Conservation (phyloP, 2,329 filamentous ascomycete species). For the Venturia aucupariae region DNA sequence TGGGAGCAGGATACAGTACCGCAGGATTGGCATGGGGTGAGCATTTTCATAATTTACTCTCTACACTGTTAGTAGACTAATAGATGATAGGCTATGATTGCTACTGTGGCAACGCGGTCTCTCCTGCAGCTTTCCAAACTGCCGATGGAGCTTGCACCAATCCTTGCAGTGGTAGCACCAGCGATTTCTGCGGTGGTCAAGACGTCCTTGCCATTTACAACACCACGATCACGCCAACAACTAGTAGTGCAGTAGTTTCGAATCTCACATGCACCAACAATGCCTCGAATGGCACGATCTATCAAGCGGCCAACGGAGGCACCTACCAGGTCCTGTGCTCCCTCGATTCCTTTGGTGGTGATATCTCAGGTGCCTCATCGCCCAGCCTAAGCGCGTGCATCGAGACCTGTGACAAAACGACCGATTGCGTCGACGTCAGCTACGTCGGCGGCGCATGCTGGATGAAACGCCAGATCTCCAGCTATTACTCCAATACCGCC, state of each 20-base stretch:
- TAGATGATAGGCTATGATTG: conserved; percentile 22
- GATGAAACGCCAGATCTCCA: neutral
- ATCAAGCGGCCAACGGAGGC: neutral
- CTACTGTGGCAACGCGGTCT: conserved; percentile 26
- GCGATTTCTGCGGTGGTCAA: conserved; percentile 23
- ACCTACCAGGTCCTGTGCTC: neutral
- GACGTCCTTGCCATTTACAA: neutral
- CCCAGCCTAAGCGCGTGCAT: neutral
- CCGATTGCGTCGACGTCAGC: neutral
- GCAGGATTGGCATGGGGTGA: conserved; percentile 25
- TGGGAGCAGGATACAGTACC: conserved; percentile 23
- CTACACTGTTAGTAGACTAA: neutral
- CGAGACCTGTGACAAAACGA: neutral
- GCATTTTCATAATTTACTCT: neutral
- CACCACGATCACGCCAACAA: neutral
- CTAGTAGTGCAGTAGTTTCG: neutral
- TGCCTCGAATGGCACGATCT: neutral
- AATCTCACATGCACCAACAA: neutral
- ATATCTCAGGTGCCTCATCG: neutral
- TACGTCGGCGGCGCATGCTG: neutral
- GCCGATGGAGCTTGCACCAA: conserved; percentile 24
- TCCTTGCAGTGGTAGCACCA: conserved; percentile 25
- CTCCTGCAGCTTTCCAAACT: conserved; percentile 19
- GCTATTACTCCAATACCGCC: neutral
- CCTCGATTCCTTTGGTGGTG: neutral